phyloP scores from a whole-genome alignment of 1,139 yeast species.

The Suhomyces terraborum region DNA sequence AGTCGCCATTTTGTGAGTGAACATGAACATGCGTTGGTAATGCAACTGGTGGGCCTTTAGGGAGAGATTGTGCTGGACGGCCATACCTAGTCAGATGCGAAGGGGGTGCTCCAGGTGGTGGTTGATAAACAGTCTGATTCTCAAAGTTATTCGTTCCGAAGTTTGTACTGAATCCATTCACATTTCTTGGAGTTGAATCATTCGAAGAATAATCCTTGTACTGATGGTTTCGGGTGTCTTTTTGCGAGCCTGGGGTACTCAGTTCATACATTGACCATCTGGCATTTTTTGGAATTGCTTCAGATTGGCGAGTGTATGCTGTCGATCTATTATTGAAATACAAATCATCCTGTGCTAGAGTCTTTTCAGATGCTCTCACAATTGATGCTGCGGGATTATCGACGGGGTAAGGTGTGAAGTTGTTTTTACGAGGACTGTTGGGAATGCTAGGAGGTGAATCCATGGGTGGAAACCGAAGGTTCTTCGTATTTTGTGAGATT shows the following conservation, averaged over 20 bases:
- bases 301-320: neutral
- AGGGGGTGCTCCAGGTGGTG: neutral
- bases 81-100: constrained; percentile 11
- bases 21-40: constrained; percentile 13
- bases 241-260: neutral
- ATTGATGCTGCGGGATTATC: constrained; percentile 15
- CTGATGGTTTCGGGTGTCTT: neutral
- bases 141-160: neutral
- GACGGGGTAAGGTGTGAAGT: constrained; percentile 10
- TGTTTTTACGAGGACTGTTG: neutral
- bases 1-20: constrained; percentile 6
- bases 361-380: neutral
- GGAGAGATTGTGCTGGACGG: constrained; percentile 13
- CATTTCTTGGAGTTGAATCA: neutral
- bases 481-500: neutral
- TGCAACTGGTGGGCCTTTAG: constrained; percentile 14
- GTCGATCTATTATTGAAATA: constrained; percentile 6
- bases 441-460: constrained; percentile 12
- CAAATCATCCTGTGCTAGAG: constrained; percentile 4
- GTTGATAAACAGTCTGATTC: neutral
- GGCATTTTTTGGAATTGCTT: constrained; percentile 1
- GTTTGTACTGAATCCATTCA: neutral
- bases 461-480: constrained; percentile 24
- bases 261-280: constrained; percentile 12
- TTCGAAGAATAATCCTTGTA: neutral